Evolutionary conservation across 2,329 filamentous ascomycete species (phyloP).

Genomic region (Xylariaceae sp.): DNA sequence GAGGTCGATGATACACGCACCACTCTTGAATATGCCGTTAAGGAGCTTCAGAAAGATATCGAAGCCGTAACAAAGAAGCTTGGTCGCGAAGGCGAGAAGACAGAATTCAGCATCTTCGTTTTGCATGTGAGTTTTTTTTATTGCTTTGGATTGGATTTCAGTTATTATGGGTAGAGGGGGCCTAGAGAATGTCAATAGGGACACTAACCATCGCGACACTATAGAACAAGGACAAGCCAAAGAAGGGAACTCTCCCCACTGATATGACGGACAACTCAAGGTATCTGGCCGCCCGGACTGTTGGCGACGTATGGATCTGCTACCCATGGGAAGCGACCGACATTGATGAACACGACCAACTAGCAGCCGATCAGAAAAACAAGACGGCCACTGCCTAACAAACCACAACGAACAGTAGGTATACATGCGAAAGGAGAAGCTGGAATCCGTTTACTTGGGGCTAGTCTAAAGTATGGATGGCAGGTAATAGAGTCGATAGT

Average conservation of each 20-base stretch:
- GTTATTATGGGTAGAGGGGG: not conserved
- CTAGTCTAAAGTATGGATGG: constrained; percentile 4
- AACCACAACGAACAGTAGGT: not conserved
- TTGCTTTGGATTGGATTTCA: not conserved
- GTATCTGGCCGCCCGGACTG: constrained; percentile 86
- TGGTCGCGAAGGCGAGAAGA: constrained; percentile 72
- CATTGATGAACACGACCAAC: constrained; percentile 87
- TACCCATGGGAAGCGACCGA: constrained; percentile 98
- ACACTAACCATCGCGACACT: not conserved
- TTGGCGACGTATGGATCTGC: constrained; percentile 96
- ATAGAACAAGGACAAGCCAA: constrained; percentile 94
- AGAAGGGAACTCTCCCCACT: constrained; percentile 84
- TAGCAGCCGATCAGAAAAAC: constrained; percentile 59
- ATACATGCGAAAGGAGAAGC: constrained; percentile 6
- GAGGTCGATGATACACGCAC: constrained; percentile 85
- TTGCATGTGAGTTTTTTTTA: constrained; percentile 71
- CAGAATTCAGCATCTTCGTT: constrained; percentile 93
- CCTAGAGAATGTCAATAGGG: not conserved
- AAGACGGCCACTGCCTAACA: constrained; percentile 34
- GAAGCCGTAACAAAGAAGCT: constrained; percentile 76
- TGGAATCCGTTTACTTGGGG: constrained; percentile 1
- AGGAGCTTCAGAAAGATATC: constrained; percentile 87
- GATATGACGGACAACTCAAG: constrained; percentile 75
- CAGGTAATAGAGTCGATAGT: constrained; percentile 20
- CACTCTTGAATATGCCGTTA: constrained; percentile 79